A percentile compares a stretch with the other conserved stretches of the same genome.
phyloP scores from a whole-genome alignment of 371 early-diverging fungal genomes.

The Mucor piriformis region DNA sequence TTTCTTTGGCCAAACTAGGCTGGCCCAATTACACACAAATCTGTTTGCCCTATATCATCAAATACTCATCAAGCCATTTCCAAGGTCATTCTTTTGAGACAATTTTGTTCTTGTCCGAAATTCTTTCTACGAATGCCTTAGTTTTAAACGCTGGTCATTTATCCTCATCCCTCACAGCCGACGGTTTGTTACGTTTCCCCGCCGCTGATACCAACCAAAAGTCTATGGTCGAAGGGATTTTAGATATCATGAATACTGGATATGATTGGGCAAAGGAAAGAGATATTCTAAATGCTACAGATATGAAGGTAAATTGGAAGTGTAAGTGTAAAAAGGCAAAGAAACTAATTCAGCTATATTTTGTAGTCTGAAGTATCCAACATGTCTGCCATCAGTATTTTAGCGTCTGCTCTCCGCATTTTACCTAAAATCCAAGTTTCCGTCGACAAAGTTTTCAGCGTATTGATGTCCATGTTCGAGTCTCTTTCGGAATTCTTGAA shows the following conservation, averaged over 20 bases:
- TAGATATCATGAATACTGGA: slow-evolving; percentile 36
- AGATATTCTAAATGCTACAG: slow-evolving; percentile 45
- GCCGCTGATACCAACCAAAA: slow-evolving; percentile 20
- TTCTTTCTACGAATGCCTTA: slow-evolving; percentile 48
- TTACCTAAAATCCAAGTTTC: slow-evolving; percentile 56
- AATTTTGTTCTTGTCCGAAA: slow-evolving; percentile 58
- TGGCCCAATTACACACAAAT: slow-evolving; percentile 74
- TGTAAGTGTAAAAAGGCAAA: background rate
- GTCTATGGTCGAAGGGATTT: slow-evolving; percentile 36
- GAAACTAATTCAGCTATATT: background rate
- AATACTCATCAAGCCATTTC: slow-evolving; percentile 48
- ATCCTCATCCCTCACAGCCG: slow-evolving; percentile 54
- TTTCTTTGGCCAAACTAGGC: slow-evolving; percentile 64
- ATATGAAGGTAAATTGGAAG: slow-evolving; percentile 31
- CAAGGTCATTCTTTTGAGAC: slow-evolving; percentile 44
- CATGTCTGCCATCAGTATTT: slow-evolving; percentile 18
- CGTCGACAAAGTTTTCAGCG: slow-evolving; percentile 35
- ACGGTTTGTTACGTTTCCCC: slow-evolving; percentile 65
- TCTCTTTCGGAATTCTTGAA: slow-evolving; percentile 44
- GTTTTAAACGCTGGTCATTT: slow-evolving; percentile 46
- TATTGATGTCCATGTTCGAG: slow-evolving; percentile 39
- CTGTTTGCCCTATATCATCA: slow-evolving; percentile 68
- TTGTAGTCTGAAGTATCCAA: slow-evolving; percentile 6
- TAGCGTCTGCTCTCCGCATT: slow-evolving; percentile 46
- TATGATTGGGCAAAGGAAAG: slow-evolving; percentile 60